A percentile compares a stretch with the other conserved stretches of the same genome.
Evolutionary conservation across 2,329 filamentous ascomycete genomes (phyloP).

Genomic region (Botrytis porri): DNA sequence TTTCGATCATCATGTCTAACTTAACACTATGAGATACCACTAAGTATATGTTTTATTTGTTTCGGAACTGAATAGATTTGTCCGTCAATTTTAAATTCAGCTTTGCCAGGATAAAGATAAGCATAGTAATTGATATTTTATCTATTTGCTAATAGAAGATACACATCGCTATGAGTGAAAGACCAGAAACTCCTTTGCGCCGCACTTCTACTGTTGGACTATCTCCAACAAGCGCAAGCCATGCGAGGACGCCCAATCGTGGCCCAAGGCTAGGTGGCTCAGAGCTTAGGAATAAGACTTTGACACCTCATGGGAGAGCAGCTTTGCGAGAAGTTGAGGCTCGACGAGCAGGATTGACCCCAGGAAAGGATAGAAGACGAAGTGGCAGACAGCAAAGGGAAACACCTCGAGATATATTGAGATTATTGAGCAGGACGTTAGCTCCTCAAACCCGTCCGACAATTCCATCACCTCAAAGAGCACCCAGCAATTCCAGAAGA

Average conservation of each 20-base stretch:
- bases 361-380: slow-evolving; percentile 55
- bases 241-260: slow-evolving; percentile 32
- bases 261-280: slow-evolving; percentile 29
- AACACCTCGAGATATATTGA: slow-evolving; percentile 52
- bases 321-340: slow-evolving; percentile 57
- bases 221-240: slow-evolving; percentile 28
- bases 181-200: slow-evolving; percentile 36
- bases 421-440: slow-evolving; percentile 53
- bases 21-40: too few relatives aligned
- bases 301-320: slow-evolving; percentile 60
- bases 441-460: slow-evolving; percentile 43
- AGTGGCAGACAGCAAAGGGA: slow-evolving; percentile 56
- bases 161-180: slow-evolving; percentile 31
- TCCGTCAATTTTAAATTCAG: neutral
- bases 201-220: slow-evolving; percentile 36
- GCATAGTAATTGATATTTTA: neutral
- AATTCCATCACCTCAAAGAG: slow-evolving; percentile 33
- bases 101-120: neutral
- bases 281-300: slow-evolving; percentile 28
- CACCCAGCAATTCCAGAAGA: slow-evolving; percentile 20
- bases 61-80: too few relatives aligned
- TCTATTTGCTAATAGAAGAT: neutral
- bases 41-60: neutral
- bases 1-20: neutral
- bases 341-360: slow-evolving; percentile 59